Conservation (phyloP, 2,329 filamentous ascomycete species). For the Drechslerella stenobrocha region DNA sequence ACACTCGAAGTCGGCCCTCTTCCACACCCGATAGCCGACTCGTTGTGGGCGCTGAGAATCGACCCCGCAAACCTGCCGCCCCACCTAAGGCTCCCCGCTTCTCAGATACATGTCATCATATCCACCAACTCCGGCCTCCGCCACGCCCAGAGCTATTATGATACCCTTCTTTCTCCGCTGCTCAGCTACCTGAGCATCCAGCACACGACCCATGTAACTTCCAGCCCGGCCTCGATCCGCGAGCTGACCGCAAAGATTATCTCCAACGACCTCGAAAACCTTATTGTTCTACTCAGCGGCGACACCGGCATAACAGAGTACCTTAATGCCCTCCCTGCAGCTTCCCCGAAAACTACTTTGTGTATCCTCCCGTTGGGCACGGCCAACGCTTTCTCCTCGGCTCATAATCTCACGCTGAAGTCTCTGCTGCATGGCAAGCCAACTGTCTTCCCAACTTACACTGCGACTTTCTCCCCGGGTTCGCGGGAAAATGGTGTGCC, state of each 20-base stretch:
- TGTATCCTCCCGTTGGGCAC: constrained; percentile 68
- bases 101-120: constrained; percentile 38
- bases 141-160: constrained; percentile 30
- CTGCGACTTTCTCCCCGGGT: constrained; percentile 65
- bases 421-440: constrained; percentile 64
- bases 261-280: constrained; percentile 32
- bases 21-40: constrained; percentile 22
- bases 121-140: constrained; percentile 42
- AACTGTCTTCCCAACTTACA: constrained; percentile 65
- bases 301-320: constrained; percentile 44
- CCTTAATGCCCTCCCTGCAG: constrained; percentile 21
- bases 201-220: constrained; percentile 27
- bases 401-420: constrained; percentile 57
- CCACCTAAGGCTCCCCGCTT: constrained; percentile 42
- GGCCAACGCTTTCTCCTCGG: constrained; percentile 68
- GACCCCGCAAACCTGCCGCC: constrained; percentile 36
- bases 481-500: constrained; percentile 28
- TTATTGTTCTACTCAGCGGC: constrained; percentile 41
- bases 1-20: constrained; percentile 32
- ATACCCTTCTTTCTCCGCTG: constrained; percentile 31
- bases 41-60: constrained; percentile 27
- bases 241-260: constrained; percentile 27
- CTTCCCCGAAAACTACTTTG: constrained; percentile 53
- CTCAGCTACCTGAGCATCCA: constrained; percentile 30
- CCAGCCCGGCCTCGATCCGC: constrained; percentile 24